Base-by-base conservation (phyloP, 2,329 filamentous ascomycete genomes). In the Eutypella sp. region DNA sequence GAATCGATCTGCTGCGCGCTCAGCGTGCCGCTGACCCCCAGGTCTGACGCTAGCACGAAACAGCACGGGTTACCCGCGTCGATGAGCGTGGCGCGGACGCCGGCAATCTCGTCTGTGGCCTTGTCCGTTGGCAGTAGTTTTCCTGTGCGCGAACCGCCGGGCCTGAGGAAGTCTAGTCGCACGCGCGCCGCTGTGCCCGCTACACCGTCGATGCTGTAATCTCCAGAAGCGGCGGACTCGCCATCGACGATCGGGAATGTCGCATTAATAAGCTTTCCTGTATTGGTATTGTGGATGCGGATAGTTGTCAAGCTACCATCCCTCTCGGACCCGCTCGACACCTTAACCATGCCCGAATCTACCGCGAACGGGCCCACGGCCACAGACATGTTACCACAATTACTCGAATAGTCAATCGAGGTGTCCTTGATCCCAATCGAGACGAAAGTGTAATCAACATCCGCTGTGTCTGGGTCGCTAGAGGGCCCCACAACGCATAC, bases 401-500 rank as follows among this genome's bases (percentile, higher is more conserved):
- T 84, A 3, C 78, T 75, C 1, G 76, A 73, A 44, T 76, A 67
- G 50, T 83, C 79, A 2, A 83, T 67, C 41, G 69, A 61, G 5
- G 67, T 67, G 48, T 75, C 70, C 44, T 72, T 68, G 47, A 83
- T 70, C 1, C 76, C 78, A 4, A 83, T 64, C 33, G 78, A 76
- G 2, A 80, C 73, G 27, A 62, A 62, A 4, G 60, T 61, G 25
- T 57, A 62, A 22, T 61, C 58, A n/a, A 62, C 51, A 19, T 62
- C 58, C 1, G 54, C 59, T 11, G 51, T 53, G 0, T 62, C 48
- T 11, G 47, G 47, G 5, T 24, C 42, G 15, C 71, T 66, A 2
- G 80, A 72, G 1, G 68, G 67, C 3, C 74, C 76, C 1, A 90
- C 72, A 1, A 90, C 71, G 63, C 84, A 86, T 16, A 89, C 72